Base-by-base conservation (phyloP, 2,329 filamentous ascomycete species). In the Colletotrichum karsti region DNA sequence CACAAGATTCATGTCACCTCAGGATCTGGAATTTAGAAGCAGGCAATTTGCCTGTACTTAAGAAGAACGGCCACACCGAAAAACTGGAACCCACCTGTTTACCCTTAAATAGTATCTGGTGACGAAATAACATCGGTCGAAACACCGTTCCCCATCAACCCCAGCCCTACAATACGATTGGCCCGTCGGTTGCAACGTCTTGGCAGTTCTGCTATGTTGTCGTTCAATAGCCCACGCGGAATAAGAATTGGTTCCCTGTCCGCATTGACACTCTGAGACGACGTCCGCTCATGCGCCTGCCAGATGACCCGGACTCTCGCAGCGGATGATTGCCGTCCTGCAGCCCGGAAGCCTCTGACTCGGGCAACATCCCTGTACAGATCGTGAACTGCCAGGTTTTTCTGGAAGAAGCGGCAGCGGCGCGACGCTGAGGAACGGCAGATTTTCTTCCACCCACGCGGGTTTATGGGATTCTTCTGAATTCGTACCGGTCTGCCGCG, bases 241-340 rank as follows among this genome's bases (percentile, higher is more conserved):
- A 51, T 35, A 24, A 55, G 35, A 44, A 15, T 22, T 18, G 28
- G 10, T 58, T 22, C 44, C 64, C 53, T 58, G 51, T 63, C 30
- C 18, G 59, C 64, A 64, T 64, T 63, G 64, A 63, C 35, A 24
- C 9, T 39, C 51, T 58, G 44, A 58, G 59, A 67, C 44, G 28
- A 64, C 51, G 20, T 58, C 35, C 37, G 37, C 64, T 39, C 24
- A 51, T 64, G 64, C 51, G 42, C 26, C 51, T 57, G 35, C 44
- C 64, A 64, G 51, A 42, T 63, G 59, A 35, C 59, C 42, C 26
- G 42, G 51, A 20, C 10, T 39, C 48, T 41, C 39, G 41, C 30
- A 18, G 51, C 18, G 51, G 44, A 50, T 30, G 39, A 60, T 65
- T 60, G 20, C 46, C 62, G 46, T 33, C 30, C 57, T 55, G 56